Conservation (phyloP, 148 eudicot species). For the Persicaria maculosa region DNA sequence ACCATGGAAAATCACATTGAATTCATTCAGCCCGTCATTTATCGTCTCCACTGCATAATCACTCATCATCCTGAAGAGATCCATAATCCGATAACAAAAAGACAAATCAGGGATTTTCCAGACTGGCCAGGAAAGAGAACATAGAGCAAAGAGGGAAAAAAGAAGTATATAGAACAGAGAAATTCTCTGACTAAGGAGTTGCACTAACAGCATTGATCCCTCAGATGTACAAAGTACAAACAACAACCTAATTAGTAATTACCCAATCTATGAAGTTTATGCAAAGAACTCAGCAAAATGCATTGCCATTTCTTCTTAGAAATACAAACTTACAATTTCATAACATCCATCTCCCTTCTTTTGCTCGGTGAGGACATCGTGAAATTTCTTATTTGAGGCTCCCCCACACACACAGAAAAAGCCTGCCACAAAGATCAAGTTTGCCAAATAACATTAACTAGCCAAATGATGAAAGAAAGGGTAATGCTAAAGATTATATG, state of each 20-base stretch:
- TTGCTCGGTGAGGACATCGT: slow-evolving; percentile 82
- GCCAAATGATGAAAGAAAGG: background rate
- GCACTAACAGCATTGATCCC: no score
- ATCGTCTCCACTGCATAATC: slow-evolving; percentile 70
- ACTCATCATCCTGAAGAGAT: slow-evolving; percentile 69
- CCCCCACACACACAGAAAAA: background rate
- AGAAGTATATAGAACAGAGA: no score
- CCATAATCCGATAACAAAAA: background rate
- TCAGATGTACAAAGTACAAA: no score
- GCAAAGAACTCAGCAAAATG: slow-evolving; percentile 1
- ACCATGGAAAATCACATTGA: slow-evolving; percentile 78
- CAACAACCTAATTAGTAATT: background rate
- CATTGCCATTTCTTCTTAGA: background rate
- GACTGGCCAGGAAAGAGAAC: background rate
- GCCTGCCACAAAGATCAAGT: background rate
- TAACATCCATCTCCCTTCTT: slow-evolving; percentile 83
- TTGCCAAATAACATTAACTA: background rate
- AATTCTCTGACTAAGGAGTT: no score
- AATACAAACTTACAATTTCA: slow-evolving; percentile 62
- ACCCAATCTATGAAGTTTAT: background rate
- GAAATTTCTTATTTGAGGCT: background rate
- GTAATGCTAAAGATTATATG: background rate
- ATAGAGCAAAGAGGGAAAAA: background rate
- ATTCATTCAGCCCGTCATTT: slow-evolving; percentile 65
- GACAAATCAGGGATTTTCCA: background rate